Base-by-base conservation (phyloP, 108 stramenopile species). In the Chaetoceros muelleri region DNA sequence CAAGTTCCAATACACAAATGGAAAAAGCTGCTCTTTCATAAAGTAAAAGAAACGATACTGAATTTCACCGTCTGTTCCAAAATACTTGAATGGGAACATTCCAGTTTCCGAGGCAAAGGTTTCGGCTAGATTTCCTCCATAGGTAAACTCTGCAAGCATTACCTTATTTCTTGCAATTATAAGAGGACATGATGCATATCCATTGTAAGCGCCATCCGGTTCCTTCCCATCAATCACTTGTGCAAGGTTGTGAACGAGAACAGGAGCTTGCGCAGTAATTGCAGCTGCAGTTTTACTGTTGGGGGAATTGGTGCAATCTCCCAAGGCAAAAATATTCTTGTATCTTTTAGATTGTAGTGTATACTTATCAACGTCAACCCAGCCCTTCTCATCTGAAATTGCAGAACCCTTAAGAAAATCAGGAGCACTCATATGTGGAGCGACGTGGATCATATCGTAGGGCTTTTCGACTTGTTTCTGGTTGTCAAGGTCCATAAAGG, bases 221-320 rank as follows among this genome's bases (percentile, higher is more conserved):
- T 46, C 48, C 34, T 52, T 24, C 27, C 48, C 53, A 46, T 58
- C 45, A 51, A 66, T 61, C 5, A 57, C 29, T 28, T 57, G 48
- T 25, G 46, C 50, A 20, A 74, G 57, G 60, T 74, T 74, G 46
- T 70, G 63, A 3, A 63, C 61, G 25, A 74, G 30, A 28, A 74
- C 69, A 22, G 66, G 66, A 2, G 68, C 69, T 50, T 74, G 68
- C 7, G 24, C 30, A 3, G 73, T 62, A 21, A 70, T 31, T 3
- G 73, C 73, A 1, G 73, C 73, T n/a, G 62, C 62, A 28, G 73
- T 74, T 60, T 74, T 74, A 48, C 55, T 58, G 50, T 55, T 74
- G 22, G 73, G 73, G 18, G 57, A 53, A 30, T 60, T 61, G 64
- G 69, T 58, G 50, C 64, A 74, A 48, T 74, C 73, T 2, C 73